Percentiles rank a stretch among this genome's conserved stretches.
phyloP scores from a whole-genome alignment of 2,329 filamentous ascomycete genomes.

The Trichophyton schoenleinii region DNA sequence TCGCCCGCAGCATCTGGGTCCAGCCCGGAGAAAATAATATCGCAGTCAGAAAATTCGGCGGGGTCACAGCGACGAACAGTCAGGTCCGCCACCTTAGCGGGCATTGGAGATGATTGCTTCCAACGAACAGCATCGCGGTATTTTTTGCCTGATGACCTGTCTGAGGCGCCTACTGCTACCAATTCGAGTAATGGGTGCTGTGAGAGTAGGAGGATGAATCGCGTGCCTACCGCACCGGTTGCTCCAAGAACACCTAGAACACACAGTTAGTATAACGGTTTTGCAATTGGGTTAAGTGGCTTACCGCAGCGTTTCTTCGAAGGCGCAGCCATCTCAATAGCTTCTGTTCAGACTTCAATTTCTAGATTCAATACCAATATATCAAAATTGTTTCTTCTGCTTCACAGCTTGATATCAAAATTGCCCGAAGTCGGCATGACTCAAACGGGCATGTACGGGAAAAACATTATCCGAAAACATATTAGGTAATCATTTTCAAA shows the following conservation, averaged over 20 bases:
- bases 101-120: constrained; percentile 84
- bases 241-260: constrained; percentile 62
- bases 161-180: constrained; percentile 78
- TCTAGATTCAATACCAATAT: background rate
- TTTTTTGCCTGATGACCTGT: constrained; percentile 79
- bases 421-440: background rate
- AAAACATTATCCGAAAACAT: background rate
- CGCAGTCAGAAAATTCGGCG: constrained; percentile 74
- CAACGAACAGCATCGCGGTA: constrained; percentile 90
- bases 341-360: background rate
- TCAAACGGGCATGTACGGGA: background rate
- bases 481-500: background rate
- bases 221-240: constrained; percentile 88
- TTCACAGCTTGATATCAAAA: background rate
- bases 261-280: background rate
- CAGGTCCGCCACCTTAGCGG: constrained; percentile 59
- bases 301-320: constrained; percentile 12
- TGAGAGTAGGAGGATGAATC: constrained; percentile 84
- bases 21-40: constrained; percentile 83
- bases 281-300: background rate
- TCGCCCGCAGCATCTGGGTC: constrained; percentile 88
- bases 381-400: background rate
- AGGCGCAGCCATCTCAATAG: constrained; percentile 1
- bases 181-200: constrained; percentile 78
- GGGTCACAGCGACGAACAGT: constrained; percentile 76